Percentiles rank a stretch among this genome's conserved stretches.
These are phyloP conservation scores for Psilocybe cyanescens DNA, from an alignment of 768 basidiomycete genomes.

Conservation along the genomic window DNA sequence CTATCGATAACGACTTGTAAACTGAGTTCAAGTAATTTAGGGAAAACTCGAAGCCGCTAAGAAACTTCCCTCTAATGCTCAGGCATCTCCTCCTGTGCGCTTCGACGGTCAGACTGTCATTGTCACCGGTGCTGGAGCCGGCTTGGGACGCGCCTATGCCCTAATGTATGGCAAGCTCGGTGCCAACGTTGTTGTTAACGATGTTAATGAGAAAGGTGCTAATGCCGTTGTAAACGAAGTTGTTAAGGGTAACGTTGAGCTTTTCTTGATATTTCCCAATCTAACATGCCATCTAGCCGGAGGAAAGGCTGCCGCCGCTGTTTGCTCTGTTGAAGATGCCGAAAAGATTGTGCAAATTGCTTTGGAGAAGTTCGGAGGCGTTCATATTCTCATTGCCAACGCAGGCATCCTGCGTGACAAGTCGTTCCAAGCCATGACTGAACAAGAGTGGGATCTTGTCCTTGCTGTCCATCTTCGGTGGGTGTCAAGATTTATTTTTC, in stretches of 20 bases:
- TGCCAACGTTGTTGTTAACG: conserved; percentile 97
- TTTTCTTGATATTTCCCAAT: background rate
- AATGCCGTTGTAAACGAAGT: conserved; percentile 88
- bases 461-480: conserved; percentile 82
- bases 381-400: conserved; percentile 90
- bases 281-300: conserved; percentile 56
- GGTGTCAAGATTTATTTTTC: conserved; percentile 10
- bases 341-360: conserved; percentile 88
- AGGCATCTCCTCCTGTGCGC: conserved; percentile 69
- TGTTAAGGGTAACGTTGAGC: conserved; percentile 54
- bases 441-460: conserved; percentile 94
- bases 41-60: conserved; percentile 68
- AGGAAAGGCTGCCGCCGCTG: conserved; percentile 82
- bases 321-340: conserved; percentile 92
- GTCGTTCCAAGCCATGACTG: conserved; percentile 86
- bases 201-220: conserved; percentile 87
- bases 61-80: conserved; percentile 66
- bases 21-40: conserved; percentile 25
- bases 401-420: conserved; percentile 95
- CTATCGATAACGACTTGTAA: background rate
- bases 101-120: conserved; percentile 92
- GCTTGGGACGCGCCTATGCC: conserved; percentile 91
- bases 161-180: conserved; percentile 90
- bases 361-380: conserved; percentile 82
- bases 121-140: conserved; percentile 94